Evolutionary conservation across 139 green algal genomes (phyloP).

Genomic region (Micromonas commoda): DNA sequence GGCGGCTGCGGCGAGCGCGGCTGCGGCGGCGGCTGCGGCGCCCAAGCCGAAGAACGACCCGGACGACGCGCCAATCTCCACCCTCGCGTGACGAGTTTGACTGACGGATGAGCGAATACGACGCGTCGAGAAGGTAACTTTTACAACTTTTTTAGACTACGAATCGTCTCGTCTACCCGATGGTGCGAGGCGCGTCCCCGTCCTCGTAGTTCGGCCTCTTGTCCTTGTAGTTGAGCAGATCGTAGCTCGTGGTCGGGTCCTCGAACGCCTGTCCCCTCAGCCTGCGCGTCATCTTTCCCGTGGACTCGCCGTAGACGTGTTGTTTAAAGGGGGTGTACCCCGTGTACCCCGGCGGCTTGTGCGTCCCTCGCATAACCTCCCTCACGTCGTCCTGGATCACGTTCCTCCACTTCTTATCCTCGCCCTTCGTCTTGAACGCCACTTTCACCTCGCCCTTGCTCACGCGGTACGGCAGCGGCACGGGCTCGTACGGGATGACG

Average conservation of each 20-base stretch:
- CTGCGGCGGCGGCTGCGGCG: too few relatives aligned
- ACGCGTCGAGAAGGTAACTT: too few relatives aligned
- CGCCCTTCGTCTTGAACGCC: constrained; percentile 6
- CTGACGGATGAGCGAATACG: too few relatives aligned
- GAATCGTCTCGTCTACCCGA: too few relatives aligned
- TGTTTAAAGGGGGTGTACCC: constrained; percentile 16
- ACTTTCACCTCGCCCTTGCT: not conserved
- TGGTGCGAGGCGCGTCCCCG: too few relatives aligned
- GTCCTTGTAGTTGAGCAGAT: not conserved
- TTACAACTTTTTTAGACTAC: too few relatives aligned
- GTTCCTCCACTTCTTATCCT: constrained; percentile 26
- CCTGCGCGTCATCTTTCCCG: constrained; percentile 23
- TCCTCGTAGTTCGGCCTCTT: not conserved
- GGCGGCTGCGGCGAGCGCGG: not conserved
- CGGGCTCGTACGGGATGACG: not conserved
- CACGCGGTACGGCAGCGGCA: not conserved
- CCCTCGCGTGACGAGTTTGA: too few relatives aligned
- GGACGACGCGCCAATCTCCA: too few relatives aligned
- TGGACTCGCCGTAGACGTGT: constrained; percentile 15
- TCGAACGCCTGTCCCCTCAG: not conserved
- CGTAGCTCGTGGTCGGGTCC: not conserved
- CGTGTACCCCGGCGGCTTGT: constrained; percentile 25
- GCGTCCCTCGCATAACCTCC: constrained; percentile 19
- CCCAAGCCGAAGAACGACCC: too few relatives aligned
- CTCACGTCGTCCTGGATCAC: constrained; percentile 11